Base-by-base conservation (phyloP, 2,329 filamentous ascomycete genomes). In the Fusarium tupiense region DNA sequence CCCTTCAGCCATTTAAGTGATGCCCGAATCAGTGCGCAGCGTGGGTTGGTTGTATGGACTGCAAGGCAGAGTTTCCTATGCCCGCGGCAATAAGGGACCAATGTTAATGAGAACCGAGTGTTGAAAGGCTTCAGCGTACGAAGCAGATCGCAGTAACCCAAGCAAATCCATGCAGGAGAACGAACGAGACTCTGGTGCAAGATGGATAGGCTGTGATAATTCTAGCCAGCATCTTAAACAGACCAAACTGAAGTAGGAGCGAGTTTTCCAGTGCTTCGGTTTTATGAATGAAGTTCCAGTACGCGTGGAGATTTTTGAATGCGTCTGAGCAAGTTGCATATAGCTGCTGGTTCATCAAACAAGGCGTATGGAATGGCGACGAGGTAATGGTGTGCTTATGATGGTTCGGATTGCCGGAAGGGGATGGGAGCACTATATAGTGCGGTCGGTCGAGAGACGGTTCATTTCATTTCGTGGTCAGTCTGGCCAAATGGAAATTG, bases 351-450 rank as follows among this genome's bases (percentile, higher is more conserved):
- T 52, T 49, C 41, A 59, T 58, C 53, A 44, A 52, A 26, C 33
- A 50, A 47, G 50, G 31, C 41, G 44, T 43, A 56, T 19, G 33
- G 26, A 46, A 16, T 56, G 40, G 37, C 66, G 72, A 38, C 40
- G 62, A 60, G 37, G 40, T 53, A 37, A 44, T 26, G 53, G n/a
- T 49, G 53, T 72, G 64, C 52, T 69, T 53, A 75, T 69, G 57
- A 53, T 33, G 47, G 44, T 64, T 75, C 72, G 72, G 72, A 69
- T 75, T 49, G 57, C 74, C 71, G 72, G 68, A 72, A 59, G 68
- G 38, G 72, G 68, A 59, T 62, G 50, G 63, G 50, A 38, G 41
- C 59, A 63, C 41, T 35, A 35, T 40, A 41, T 41, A 56, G 35
- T 56, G 52, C 74, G 72, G 37, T 61, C 53, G 20, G 26, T 41